Evolutionary conservation across 2,329 filamentous ascomycete species (phyloP), one percentile per base, ranked within the genome.

Genomic region (Waltergamsia citrina): DNA sequence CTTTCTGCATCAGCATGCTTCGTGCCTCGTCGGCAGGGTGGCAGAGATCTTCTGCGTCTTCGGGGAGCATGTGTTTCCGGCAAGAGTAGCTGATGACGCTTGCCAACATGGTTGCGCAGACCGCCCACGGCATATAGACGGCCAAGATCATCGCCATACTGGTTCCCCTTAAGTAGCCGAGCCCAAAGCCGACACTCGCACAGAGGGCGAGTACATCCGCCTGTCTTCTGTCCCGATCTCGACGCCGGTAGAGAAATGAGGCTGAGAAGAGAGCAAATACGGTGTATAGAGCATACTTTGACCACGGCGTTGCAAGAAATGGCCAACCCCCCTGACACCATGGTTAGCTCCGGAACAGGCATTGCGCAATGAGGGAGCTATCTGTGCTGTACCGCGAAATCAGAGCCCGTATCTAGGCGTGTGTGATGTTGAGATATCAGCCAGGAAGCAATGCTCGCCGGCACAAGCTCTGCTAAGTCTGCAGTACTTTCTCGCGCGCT

Each of bases 41-140:
- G n/a, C n/a, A n/a, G n/a, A n/a, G n/a, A n/a, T n/a, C n/a, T n/a
- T n/a, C n/a, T n/a, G n/a, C n/a, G n/a, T n/a, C n/a, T n/a, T n/a
- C n/a, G n/a, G n/a, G n/a, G n/a, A n/a, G n/a, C n/a, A n/a, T n/a
- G n/a, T 25, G 23, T 25, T 9, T 15, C 6, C 26, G 26, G 14
- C 27, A n/a, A n/a, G 23, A 27, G 10, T 35, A 16, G 19, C 14
- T 22, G 6, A 26, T 26, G 6, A 16, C 26, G 20, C 33, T 29
- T 6, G 20, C 27, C 6, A 35, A 11, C 33, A 35, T 35, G 17
- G 33, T 26, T 15, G 29, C 12, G 26, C 33, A 35, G n/a, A 30
- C 26, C 20, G 33, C 33, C 33, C 33, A 35, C 6, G 33, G 30
- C 27, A 35, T 20, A 27, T 35, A 30, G 24, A 18, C n/a, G 23